Base-by-base conservation (phyloP, 805 yeast species). In the Ogataea siamensis region DNA sequence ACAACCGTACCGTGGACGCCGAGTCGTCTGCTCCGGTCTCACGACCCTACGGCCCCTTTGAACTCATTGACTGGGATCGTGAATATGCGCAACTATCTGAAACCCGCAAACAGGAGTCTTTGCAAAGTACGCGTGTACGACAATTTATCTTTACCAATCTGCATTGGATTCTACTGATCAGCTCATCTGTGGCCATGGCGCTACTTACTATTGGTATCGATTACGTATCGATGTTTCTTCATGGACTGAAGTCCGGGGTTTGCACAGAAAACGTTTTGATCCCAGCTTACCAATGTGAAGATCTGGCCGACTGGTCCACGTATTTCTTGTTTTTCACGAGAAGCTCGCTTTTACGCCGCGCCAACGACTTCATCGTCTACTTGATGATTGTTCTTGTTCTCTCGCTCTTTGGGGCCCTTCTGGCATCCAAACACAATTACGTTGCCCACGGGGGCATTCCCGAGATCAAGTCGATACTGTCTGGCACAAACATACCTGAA, bases 361-460 rank as follows among this genome's bases (percentile, higher is more conserved):
- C 50, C 19, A 56, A 51, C 34, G 60, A 65, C 24, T 66, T 63
- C 42, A 29, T 67, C 5, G 42, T 75, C 5, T 70, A 64, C 45
- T 32, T 67, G 1, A n/a, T 60, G 3, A 50, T 66, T 3, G 63
- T 76, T 2, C 41, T 67, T 2, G 15, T 63, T 7, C 58, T 71
- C 22, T 76, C 74, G 1, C 38, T 60, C 1, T 37, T 62, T 1
- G 69, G 78, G 0, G 64, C 68, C 7, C 33, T 55, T 1, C 26
- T 64, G 4, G 52, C 64, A 2, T 39, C 45, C 21, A 46, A 37
- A 17, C 61, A 73, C 2, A 63, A 68, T 0, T 63, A 62, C 41
- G 67, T 75, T 5, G 55, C 65, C 16, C 66, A 69, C 40, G 71
- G 85, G 34, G 95, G 95, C 5, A 82, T 87, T 19, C 73, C 88